Base-by-base conservation (phyloP, 495 filamentous ascomycete genomes). In the Penicillium alfredii region DNA sequence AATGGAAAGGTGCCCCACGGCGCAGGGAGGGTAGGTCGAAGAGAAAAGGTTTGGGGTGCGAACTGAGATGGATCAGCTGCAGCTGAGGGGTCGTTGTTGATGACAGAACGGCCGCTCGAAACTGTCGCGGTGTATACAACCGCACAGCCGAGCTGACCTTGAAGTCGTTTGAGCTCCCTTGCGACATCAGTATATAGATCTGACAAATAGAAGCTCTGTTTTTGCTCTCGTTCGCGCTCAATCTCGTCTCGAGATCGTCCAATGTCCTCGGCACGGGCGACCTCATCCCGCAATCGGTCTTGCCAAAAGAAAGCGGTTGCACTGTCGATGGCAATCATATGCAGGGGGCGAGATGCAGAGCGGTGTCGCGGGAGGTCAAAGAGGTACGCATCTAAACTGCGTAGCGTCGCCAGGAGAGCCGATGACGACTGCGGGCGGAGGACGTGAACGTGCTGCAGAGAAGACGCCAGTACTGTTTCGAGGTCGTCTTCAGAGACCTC, bases 221-320 rank as follows among this genome's bases (percentile, higher is more conserved):
- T 57, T 25, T 46, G 30, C 12, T 44, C 34, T 0, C 65, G 62
- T 9, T 58, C 40, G 7, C 38, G 26, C 27, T 65, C 60, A 26
- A 60, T 43, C 6, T 68, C 64, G 8, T 46, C 47, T 9, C 30
- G 37, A 16, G 58, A 27, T 6, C 47, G 51, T 21, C 61, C 60
- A 20, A 66, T 64, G 12, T 67, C 60, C 30, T 64, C 62, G 0
- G 56, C 53, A 24, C 66, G 55, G 14, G 64, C 51, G 16, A 64
- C 51, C 35, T 74, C 68, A 21, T 73, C 73, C 7, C 62, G 60
- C 8, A 74, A 47, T 23, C 71, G 67, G 21, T 74, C 71, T 47
- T 73, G 68, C 71, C 74, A 79, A 46, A 72, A 60, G 48, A 81
- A 84, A 4, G 77, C 69, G 20, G 63, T 72, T 9, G 65, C 64